A percentile compares a stretch with the other conserved stretches of the same genome.
Conservation (phyloP, 768 basidiomycete genomes). For the Tulasnella sp. region DNA sequence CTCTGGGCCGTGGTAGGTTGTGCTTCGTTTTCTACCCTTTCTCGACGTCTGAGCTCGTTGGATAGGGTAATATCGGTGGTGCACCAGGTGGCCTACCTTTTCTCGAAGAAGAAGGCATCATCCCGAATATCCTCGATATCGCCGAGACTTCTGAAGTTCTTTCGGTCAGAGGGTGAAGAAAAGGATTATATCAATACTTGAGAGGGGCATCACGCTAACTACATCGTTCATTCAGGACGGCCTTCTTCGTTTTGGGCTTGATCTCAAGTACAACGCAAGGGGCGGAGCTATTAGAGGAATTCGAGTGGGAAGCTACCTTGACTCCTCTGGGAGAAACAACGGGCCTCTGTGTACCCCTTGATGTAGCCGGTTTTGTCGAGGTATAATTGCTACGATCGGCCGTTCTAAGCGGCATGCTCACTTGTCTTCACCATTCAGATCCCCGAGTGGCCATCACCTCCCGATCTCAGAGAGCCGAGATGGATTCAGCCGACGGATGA, state of each 20-base stretch:
- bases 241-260: conserved; percentile 89
- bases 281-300: conserved; percentile 86
- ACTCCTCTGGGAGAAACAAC: conserved; percentile 79
- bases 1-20: conserved; percentile 90
- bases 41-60: background rate
- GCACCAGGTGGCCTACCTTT: conserved; percentile 86
- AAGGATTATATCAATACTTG: background rate
- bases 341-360: conserved; percentile 82
- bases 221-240: conserved; percentile 48
- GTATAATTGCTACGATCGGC: conserved; percentile 34
- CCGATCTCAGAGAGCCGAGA: conserved; percentile 11
- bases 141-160: conserved; percentile 82
- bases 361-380: conserved; percentile 66
- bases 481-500: conserved; percentile 49
- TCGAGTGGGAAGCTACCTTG: conserved; percentile 83
- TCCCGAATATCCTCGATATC: conserved; percentile 81
- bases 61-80: conserved; percentile 86
- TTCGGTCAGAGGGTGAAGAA: conserved; percentile 81
- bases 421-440: conserved; percentile 35
- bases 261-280: conserved; percentile 88
- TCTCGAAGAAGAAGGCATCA: conserved; percentile 89
- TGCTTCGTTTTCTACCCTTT: background rate
- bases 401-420: background rate
- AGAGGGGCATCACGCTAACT: background rate
- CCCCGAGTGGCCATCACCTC: conserved; percentile 47